Conservation (phyloP, 257 asterid genomes). For the Ehretia macrophylla region DNA sequence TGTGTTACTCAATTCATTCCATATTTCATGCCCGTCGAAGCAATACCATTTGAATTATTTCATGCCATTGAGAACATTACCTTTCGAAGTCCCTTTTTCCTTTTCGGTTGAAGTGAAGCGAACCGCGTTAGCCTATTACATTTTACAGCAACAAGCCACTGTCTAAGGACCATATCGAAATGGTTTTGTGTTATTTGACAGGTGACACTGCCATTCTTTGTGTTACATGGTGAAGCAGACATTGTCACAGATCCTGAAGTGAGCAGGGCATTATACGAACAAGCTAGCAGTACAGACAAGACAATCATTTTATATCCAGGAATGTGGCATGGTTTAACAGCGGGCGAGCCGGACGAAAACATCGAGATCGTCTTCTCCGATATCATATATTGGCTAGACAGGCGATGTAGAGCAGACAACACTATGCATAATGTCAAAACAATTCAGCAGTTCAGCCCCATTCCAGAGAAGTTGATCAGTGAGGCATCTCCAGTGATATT, state of each 20-base stretch:
- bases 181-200: conserved; percentile 11
- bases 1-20: no score
- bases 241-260: conserved; percentile 86
- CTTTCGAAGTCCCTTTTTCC: no score
- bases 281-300: conserved; percentile 74
- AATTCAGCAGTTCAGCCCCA: neutral
- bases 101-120: no score
- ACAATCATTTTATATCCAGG: conserved; percentile 80
- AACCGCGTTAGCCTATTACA: no score
- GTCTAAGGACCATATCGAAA: neutral
- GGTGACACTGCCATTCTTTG: conserved; percentile 84
- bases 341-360: conserved; percentile 48
- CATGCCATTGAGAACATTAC: no score
- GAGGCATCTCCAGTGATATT: conserved; percentile 18
- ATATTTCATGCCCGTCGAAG: no score
- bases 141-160: neutral
- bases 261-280: conserved; percentile 63
- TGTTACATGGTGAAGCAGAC: conserved; percentile 90
- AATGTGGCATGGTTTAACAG: conserved; percentile 65
- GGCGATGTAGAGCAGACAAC: conserved; percentile 22
- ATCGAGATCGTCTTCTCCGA: conserved; percentile 63
- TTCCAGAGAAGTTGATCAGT: conserved; percentile 11
- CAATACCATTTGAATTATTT: no score
- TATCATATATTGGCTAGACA: conserved; percentile 77
- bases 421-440: conserved; percentile 1